Base-by-base conservation (phyloP, 1,284 basidiomycete genomes). In the Cryptococcus wingfieldii region DNA sequence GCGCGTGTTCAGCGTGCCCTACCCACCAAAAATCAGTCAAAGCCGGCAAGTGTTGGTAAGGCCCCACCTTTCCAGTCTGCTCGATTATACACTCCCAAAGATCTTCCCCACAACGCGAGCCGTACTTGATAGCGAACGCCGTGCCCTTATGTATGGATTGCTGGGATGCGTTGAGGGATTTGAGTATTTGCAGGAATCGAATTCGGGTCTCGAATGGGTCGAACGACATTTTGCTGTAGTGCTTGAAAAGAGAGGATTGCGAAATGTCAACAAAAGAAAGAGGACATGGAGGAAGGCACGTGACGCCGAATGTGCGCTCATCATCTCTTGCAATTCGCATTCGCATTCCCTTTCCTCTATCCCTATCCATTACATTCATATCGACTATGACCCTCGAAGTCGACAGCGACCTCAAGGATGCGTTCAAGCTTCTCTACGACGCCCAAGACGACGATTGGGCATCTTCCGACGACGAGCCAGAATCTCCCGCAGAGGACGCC, bases 81-180 rank as follows among this genome's bases (percentile, higher is more conserved):
- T 95, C 90, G 19, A 92, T 78, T 48, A 96, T 84, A 69, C 92
- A 96, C 63, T 94, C 91, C 93, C 93, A 97, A 4, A 98, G 78
- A 71, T 96, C 92, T 64, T 95, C 89, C 10, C 89, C 88, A 58
- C 88, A 92, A 50, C 82, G 80, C 1, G 85, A 78, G 54, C 87
- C 91, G 72, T 90, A 86, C 71, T 91, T 92, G 59, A 95, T 80
- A 2, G 90, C 89, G 69, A 87, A 95, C 2, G 83, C 81, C 27
- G 95, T 90, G 34, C 90, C 86, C 72, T 89, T 92, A 70, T 90
- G 88, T 51, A 96, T 95, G 38, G 89, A 92, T 69, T 86, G 86
- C 70, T 94, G 90, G 28, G 90, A 91, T 83, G 89, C 90, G 70
- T 87, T 88, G 34, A 93, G 81, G 61, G 84, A 83, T 54, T 84